Evolutionary conservation across 2,329 filamentous ascomycete genomes (phyloP).

Genomic region (Trichoderma simmonsii): DNA sequence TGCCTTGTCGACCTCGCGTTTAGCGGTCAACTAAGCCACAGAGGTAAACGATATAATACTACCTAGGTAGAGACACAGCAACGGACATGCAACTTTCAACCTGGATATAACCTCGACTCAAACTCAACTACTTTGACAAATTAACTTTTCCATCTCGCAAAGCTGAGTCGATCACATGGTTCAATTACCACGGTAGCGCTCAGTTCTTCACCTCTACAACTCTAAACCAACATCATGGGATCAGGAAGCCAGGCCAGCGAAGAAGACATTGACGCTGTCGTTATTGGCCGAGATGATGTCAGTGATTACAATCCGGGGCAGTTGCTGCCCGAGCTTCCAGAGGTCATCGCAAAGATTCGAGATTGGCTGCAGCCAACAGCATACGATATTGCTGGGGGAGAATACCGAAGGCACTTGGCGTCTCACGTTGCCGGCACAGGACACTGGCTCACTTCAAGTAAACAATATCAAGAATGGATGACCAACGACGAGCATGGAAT

Average conservation of each 20-base stretch:
- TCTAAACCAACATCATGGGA: background rate
- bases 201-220: background rate
- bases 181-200: background rate
- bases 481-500: slow-evolving; percentile 17
- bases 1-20: background rate
- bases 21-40: background rate
- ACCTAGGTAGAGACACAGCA: background rate
- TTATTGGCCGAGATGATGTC: slow-evolving; percentile 3
- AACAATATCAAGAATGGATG: slow-evolving; percentile 23
- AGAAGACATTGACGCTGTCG: slow-evolving; percentile 1
- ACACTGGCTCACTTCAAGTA: slow-evolving; percentile 21
- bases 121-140: background rate
- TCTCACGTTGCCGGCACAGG: slow-evolving; percentile 25
- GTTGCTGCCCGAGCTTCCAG: slow-evolving; percentile 18
- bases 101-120: background rate
- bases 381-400: slow-evolving; percentile 27
- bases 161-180: background rate
- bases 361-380: slow-evolving; percentile 32
- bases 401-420: slow-evolving; percentile 28
- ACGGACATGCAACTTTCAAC: too few relatives aligned
- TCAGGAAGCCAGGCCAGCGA: background rate
- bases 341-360: slow-evolving; percentile 23
- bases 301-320: slow-evolving; percentile 13
- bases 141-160: background rate
- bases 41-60: background rate